Evolutionary conservation across 2,329 filamentous ascomycete genomes (phyloP).

Genomic region (Penicillium thymicola): DNA sequence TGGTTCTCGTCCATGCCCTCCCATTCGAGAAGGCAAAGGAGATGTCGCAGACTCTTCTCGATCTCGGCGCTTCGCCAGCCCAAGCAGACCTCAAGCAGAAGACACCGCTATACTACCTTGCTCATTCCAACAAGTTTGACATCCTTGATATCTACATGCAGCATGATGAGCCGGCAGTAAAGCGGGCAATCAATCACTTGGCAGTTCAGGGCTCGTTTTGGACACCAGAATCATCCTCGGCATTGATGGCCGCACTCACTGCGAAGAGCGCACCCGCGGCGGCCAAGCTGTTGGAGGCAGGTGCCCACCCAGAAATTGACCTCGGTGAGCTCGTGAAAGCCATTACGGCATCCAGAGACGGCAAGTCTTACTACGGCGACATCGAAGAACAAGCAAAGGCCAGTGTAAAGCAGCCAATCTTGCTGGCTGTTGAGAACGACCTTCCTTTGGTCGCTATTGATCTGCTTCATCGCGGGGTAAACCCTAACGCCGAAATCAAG

Average conservation of each 20-base stretch:
- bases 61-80: constrained; percentile 67
- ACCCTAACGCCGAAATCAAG: constrained; percentile 60
- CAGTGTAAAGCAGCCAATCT: constrained; percentile 61
- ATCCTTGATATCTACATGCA: constrained; percentile 46
- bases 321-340: constrained; percentile 49
- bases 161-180: constrained; percentile 59
- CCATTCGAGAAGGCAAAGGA: constrained; percentile 60
- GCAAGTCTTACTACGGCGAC: constrained; percentile 32
- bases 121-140: constrained; percentile 49
- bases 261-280: constrained; percentile 50
- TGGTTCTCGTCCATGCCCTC: constrained; percentile 65
- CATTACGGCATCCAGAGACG: constrained; percentile 1
- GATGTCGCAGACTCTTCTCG: constrained; percentile 64
- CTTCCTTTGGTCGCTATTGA: constrained; percentile 53
- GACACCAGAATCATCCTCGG: constrained; percentile 40
- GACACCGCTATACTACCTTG: constrained; percentile 65
- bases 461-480: constrained; percentile 62
- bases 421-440: constrained; percentile 56
- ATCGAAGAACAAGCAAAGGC: constrained; percentile 51
- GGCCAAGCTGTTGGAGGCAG: constrained; percentile 60
- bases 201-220: constrained; percentile 44
- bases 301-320: constrained; percentile 58
- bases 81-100: constrained; percentile 66
- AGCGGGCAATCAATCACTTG: constrained; percentile 66
- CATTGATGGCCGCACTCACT: constrained; percentile 59